phyloP scores from a whole-genome alignment of 257 asterid species.

The Echites panduratus region DNA sequence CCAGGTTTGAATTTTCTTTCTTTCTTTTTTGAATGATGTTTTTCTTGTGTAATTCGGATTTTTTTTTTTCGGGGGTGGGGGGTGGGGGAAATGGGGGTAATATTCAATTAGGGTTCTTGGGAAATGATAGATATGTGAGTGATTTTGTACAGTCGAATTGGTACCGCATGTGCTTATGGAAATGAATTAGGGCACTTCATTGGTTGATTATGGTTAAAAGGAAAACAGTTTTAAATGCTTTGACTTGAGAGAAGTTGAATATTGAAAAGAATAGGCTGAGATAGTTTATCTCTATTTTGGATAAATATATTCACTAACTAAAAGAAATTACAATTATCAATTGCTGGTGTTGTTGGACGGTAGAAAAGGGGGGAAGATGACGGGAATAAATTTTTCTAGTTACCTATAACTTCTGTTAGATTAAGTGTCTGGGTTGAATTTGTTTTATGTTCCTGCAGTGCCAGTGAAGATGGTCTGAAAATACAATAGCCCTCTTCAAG shows the following conservation, averaged over 20 bases:
- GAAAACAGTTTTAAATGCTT: neutral
- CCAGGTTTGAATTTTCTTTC: conserved; percentile 36
- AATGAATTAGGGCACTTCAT: neutral
- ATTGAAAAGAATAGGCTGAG: neutral
- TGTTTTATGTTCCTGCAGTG: neutral
- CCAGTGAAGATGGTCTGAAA: neutral
- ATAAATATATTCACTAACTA: neutral
- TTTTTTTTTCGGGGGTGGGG: neutral
- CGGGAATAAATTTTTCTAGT: neutral
- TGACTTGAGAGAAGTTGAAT: neutral
- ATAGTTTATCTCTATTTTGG: neutral
- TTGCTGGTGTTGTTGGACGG: neutral
- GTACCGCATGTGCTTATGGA: neutral
- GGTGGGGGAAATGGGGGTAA: no score
- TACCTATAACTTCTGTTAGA: neutral
- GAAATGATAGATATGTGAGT: neutral
- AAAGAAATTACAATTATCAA: neutral
- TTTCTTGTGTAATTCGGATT: neutral
- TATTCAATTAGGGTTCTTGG: neutral
- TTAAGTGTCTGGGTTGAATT: neutral
- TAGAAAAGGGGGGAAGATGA: neutral
- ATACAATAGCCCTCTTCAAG: neutral
- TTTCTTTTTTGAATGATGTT: neutral
- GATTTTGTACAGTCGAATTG: neutral
- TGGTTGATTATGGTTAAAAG: neutral